Base-by-base conservation (phyloP, 345 rosid genomes). In the sweet orange (Citrus sinensis) region DNA sequence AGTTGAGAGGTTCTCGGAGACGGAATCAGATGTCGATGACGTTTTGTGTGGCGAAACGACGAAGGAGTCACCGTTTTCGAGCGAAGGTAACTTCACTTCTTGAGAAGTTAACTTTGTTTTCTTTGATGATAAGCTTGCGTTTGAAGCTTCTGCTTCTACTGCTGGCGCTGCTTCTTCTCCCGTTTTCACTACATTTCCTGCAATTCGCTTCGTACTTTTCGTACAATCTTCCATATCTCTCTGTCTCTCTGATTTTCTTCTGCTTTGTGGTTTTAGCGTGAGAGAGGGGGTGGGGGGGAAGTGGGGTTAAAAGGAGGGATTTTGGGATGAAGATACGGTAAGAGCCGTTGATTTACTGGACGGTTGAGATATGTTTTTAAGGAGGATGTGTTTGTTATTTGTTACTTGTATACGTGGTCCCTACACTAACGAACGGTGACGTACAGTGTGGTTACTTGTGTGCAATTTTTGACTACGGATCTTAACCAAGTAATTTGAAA, bases 331-430 rank as follows among this genome's bases (percentile, higher is more conserved):
- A n/a, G 81, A 56, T 22, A 55, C 10, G 39, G 6, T 9, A 19
- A 56, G 3, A 51, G 29, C 81, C 78, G 75, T 77, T 37, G 72
- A 78, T 62, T 1, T 10, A 70, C 1, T 35, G 71, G 19, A 78
- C 81, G 84, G 79, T 69, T 17, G 30, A 61, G 81, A 78, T 82
- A 74, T 39, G 34, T 10, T 42, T 17, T 10, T 7, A 13, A 13
- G 29, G 17, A 24, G n/a, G 8, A 76, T n/a, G 24, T 14, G 40
- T 29, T 75, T 27, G 56, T 39, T 73, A 14, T 16, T 59, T 59
- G 40, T 24, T 16, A 37, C 27, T 39, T 9, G 62, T 13, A 13
- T 46, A 0, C 2, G 78, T 63, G 46, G 70, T 75, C 78, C 70
- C 27, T 1, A 49, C 39, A 20, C n/a, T 0, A 27, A 27, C 32